Conservation (phyloP, 2,329 filamentous ascomycete genomes). For the Venturia aucupariae region DNA sequence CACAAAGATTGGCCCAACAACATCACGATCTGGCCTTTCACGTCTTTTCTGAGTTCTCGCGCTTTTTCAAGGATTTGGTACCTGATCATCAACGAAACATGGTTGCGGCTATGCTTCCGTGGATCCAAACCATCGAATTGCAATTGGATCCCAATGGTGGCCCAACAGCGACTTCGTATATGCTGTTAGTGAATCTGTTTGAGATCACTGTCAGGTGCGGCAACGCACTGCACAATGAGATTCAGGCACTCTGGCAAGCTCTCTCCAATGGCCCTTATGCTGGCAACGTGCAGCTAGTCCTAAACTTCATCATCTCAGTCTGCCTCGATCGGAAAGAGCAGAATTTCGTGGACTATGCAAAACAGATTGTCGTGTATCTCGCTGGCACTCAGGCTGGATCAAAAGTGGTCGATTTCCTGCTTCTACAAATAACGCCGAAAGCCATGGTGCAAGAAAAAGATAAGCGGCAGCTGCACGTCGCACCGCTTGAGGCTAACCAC, state of each 20-base stretch:
- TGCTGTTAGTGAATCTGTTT: constrained; percentile 86
- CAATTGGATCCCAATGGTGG: constrained; percentile 87
- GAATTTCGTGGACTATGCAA: constrained; percentile 95
- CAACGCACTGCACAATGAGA: constrained; percentile 83
- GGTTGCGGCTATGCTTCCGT: constrained; percentile 86
- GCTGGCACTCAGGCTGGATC: constrained; percentile 77
- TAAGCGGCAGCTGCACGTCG: constrained; percentile 27
- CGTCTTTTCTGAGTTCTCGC: constrained; percentile 90
- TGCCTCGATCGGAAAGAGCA: constrained; percentile 92
- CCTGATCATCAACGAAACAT: constrained; percentile 83
- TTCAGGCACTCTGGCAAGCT: constrained; percentile 95
- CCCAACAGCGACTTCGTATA: constrained; percentile 84
- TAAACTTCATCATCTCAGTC: constrained; percentile 92
- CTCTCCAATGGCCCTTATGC: constrained; percentile 85
- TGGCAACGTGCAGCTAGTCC: constrained; percentile 85
- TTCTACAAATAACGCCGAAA: constrained; percentile 85
- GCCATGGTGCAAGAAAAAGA: constrained; percentile 90
- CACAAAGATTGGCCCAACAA: constrained; percentile 77
- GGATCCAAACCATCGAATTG: constrained; percentile 90
- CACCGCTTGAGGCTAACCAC: constrained; percentile 61
- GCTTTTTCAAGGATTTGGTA: constrained; percentile 82
- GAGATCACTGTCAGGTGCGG: constrained; percentile 94
- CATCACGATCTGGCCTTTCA: constrained; percentile 85
- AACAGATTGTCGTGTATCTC: constrained; percentile 94
- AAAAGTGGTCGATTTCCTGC: constrained; percentile 87